Percentiles rank a stretch among this genome's conserved stretches.
Conservation (phyloP, 2,329 filamentous ascomycete genomes). For the Claviceps sp. region DNA sequence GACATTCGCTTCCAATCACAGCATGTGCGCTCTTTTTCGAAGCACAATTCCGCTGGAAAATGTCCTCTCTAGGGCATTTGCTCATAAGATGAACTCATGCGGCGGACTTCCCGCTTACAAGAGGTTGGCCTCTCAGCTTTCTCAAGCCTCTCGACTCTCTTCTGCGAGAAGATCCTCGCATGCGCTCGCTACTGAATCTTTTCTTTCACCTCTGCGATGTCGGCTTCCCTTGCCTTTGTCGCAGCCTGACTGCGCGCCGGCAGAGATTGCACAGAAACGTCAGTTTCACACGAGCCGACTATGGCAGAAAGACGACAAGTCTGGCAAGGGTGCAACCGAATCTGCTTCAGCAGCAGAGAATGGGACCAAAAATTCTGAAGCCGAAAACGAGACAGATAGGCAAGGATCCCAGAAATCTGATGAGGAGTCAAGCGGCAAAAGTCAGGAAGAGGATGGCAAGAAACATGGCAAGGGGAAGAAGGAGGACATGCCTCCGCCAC, state of each 20-base stretch:
- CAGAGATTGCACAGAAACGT: constrained; percentile 16
- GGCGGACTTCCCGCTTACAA: constrained; percentile 34
- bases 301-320: constrained; percentile 20
- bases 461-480: constrained; percentile 44
- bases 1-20: constrained; percentile 15
- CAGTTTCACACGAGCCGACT: constrained; percentile 20
- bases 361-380: constrained; percentile 24
- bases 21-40: constrained; percentile 34
- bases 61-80: constrained; percentile 27
- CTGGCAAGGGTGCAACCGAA: constrained; percentile 13
- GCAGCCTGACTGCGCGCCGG: constrained; percentile 21
- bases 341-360: constrained; percentile 11
- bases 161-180: constrained; percentile 16
- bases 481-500: constrained; percentile 66
- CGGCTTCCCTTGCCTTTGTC: constrained; percentile 24
- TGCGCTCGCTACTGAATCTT: constrained; percentile 14
- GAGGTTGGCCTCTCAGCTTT: constrained; percentile 29
- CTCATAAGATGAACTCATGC: constrained; percentile 21
- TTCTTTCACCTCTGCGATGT: constrained; percentile 29
- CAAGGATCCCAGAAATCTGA: constrained; percentile 30
- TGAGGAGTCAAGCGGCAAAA: constrained; percentile 30
- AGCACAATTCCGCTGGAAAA: constrained; percentile 28
- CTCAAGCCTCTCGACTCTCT: constrained; percentile 14
- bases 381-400: constrained; percentile 24
- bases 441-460: constrained; percentile 16